Evolutionary conservation across 176 grass and related monocot genomes (phyloP).

Genomic region (Zoysia pacifica): DNA sequence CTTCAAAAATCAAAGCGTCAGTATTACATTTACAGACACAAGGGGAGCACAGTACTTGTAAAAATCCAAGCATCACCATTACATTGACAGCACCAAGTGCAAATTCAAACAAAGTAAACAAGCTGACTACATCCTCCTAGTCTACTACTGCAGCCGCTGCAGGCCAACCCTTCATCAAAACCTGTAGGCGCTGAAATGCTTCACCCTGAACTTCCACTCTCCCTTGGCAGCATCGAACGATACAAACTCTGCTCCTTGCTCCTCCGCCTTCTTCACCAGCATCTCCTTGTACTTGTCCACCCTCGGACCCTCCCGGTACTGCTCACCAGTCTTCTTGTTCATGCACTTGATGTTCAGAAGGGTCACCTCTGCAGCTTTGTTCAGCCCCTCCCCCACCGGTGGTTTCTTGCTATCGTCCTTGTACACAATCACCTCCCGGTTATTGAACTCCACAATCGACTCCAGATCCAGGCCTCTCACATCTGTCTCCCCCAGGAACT

Average conservation of each 20-base stretch:
- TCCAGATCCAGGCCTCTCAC: slow-evolving; percentile 76
- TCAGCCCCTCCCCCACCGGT: slow-evolving; percentile 73
- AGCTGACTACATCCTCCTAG: not conserved
- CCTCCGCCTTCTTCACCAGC: slow-evolving; percentile 57
- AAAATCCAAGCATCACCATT: not conserved
- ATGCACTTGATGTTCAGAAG: slow-evolving; percentile 81
- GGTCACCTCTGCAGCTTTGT: slow-evolving; percentile 80
- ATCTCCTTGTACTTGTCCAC: slow-evolving; percentile 74
- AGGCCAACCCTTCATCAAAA: slow-evolving; percentile 11
- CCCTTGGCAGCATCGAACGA: slow-evolving; percentile 62
- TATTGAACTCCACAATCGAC: slow-evolving; percentile 66
- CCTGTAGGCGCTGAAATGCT: slow-evolving; percentile 67
- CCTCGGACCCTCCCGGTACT: slow-evolving; percentile 48
- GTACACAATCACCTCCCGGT: slow-evolving; percentile 89
- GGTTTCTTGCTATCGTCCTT: slow-evolving; percentile 79
- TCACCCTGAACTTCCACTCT: slow-evolving; percentile 93
- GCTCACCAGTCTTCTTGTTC: slow-evolving; percentile 69
- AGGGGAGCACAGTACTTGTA: not conserved
- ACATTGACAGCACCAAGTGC: not conserved
- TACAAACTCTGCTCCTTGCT: slow-evolving; percentile 78
- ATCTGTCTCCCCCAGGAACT: slow-evolving; percentile 75
- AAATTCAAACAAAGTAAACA: not conserved
- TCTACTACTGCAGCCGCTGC: not conserved
- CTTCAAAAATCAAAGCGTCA: too few relatives aligned
- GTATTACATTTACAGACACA: too few relatives aligned